Evolutionary conservation across 345 rosid genomes (phyloP), one percentile per base, ranked within the genome.

Genomic region (Brassica napus): DNA sequence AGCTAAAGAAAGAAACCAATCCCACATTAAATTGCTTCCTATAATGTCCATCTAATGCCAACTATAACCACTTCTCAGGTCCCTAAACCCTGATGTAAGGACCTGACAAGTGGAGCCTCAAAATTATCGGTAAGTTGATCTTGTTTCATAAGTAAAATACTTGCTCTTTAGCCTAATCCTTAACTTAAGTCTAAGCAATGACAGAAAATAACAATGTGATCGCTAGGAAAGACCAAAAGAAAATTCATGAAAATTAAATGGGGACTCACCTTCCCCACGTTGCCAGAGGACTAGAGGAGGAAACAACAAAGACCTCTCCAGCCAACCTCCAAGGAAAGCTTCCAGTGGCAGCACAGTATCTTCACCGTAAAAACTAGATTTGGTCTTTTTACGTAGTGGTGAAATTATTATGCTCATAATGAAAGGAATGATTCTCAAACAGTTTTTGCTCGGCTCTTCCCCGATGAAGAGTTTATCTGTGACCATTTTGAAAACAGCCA

Each of bases 361-460:
- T 31, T 52, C 57, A 61, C 47, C 74, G 66, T 65, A 63, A 71
- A 77, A 87, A 74, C 64, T 77, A 59, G 88, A 75, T 67, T 64
- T 52, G 60, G 74, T 69, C 71, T 85, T 84, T 77, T 28, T 70
- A 71, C 84, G 89, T 78, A 89, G 34, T 39, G 88, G 82, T 70
- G 63, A 88, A 39, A 90, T 67, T 74, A 94, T 84, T 75, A 86
- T 75, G 80, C 80, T 78, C 62, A 87, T 74, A 74, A 89, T 82
- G 42, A 71, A 76, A 76, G 98, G 98, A 86, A 87, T 86, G 77
- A 90, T 90, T 80, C 79, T 86, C 84, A 94, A 83, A 83, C 97
- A 92, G 73, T 84, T 88, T 35, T 66, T 73, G 84, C 86, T 91
- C 15, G 90, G 69, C 60, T 79, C 84, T 85, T 91, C 95, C 61